Evolutionary conservation across 2,329 filamentous ascomycete genomes (phyloP).

Genomic region (Hypoxylon sp.): DNA sequence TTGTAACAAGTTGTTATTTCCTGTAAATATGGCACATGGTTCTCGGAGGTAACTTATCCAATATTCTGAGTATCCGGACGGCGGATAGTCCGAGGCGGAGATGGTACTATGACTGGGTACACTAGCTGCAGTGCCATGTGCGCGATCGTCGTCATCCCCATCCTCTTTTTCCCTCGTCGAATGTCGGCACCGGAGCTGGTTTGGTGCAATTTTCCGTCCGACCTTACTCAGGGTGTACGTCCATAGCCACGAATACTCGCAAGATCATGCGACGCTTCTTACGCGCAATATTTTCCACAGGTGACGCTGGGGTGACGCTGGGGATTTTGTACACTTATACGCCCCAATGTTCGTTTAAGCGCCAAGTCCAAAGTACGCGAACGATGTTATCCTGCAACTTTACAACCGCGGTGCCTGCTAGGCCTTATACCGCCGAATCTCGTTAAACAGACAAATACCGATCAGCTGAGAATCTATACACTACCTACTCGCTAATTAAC

Average conservation of each 20-base stretch:
- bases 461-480: slow-evolving; percentile 10
- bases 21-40: neutral
- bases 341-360: slow-evolving; percentile 14
- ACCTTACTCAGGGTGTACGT: slow-evolving; percentile 29
- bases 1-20: neutral
- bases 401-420: slow-evolving; percentile 14
- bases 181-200: slow-evolving; percentile 37
- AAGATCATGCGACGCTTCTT: slow-evolving; percentile 21
- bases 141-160: slow-evolving; percentile 39
- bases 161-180: slow-evolving; percentile 17
- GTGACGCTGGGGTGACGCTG: neutral
- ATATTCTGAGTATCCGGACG: slow-evolving; percentile 25
- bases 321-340: slow-evolving; percentile 4
- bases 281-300: slow-evolving; percentile 1
- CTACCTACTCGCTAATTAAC: slow-evolving; percentile 6
- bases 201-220: slow-evolving; percentile 33
- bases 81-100: slow-evolving; percentile 41
- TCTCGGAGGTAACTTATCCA: neutral
- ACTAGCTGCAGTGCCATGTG: slow-evolving; percentile 39
- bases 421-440: slow-evolving; percentile 22
- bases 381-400: slow-evolving; percentile 20
- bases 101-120: slow-evolving; percentile 35
- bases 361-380: slow-evolving; percentile 29
- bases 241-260: slow-evolving; percentile 6
- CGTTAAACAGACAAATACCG: neutral